Percentiles rank a stretch among this genome's conserved stretches.
Conservation (phyloP, 345 rosid species). For the Eucalyptus lansdowneana region DNA sequence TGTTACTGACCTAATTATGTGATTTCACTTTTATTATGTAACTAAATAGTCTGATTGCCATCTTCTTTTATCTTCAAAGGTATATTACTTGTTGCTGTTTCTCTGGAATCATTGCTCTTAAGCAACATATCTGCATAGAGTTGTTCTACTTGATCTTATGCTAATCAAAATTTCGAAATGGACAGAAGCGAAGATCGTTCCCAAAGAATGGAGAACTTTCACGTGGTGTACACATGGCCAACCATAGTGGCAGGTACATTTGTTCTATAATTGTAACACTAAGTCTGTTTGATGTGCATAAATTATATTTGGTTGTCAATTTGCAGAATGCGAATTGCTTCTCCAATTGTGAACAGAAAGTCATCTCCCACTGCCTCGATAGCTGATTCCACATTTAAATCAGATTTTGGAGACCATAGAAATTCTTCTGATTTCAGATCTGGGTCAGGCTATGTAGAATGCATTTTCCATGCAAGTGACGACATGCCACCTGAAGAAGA, state of each 20-base stretch:
- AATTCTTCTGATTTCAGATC: conserved; percentile 48
- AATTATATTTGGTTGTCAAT: not conserved
- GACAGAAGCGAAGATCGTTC: conserved; percentile 51
- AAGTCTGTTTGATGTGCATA: not conserved
- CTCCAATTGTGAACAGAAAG: conserved; percentile 25
- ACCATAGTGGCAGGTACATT: conserved; percentile 49
- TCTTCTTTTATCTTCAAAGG: not conserved
- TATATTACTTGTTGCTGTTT: not conserved
- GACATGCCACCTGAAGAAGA: conserved; percentile 35
- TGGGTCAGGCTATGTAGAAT: conserved; percentile 47
- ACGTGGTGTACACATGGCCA: conserved; percentile 24
- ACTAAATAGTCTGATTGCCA: not conserved
- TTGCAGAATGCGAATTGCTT: conserved; percentile 47
- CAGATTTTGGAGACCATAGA: conserved; percentile 38
- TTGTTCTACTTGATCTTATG: not conserved
- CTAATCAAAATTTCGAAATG: conserved; percentile 4
- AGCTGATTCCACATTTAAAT: conserved; percentile 32
- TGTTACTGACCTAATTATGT: not conserved
- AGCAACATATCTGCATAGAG: not conserved
- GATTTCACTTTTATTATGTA: not conserved
- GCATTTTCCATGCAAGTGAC: conserved; percentile 30
- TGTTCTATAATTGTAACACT: not conserved
- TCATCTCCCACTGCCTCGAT: conserved; percentile 24
- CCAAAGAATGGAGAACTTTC: conserved; percentile 39
- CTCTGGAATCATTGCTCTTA: not conserved